A percentile compares a stretch with the other conserved stretches of the same genome.
Evolutionary conservation across 768 basidiomycete species (phyloP).

Genomic region (Dentipellis fragilis): DNA sequence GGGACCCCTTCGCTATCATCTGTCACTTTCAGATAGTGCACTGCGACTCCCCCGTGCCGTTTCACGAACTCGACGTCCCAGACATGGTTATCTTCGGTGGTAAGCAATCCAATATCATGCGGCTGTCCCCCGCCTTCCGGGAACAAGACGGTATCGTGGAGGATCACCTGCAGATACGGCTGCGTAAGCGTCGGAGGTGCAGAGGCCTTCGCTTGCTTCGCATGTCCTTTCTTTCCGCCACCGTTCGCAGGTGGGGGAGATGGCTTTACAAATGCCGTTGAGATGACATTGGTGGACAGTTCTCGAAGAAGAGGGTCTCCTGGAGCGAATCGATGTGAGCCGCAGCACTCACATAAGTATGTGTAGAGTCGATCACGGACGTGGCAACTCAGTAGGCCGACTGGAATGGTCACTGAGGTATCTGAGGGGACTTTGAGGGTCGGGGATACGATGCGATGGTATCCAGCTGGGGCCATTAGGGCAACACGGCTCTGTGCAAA

Average conservation of each 20-base stretch:
- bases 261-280: constrained; percentile 36
- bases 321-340: constrained; percentile 17
- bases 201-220: constrained; percentile 49
- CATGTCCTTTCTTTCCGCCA: constrained; percentile 32
- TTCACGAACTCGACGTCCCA: constrained; percentile 61
- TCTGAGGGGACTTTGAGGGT: constrained; percentile 46
- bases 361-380: constrained; percentile 26
- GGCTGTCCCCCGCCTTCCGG: constrained; percentile 82
- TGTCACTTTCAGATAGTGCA: constrained; percentile 54
- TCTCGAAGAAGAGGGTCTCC: constrained; percentile 61
- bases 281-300: constrained; percentile 48
- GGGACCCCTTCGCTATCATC: constrained; percentile 33
- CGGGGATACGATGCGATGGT: constrained; percentile 56
- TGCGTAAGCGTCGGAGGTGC: constrained; percentile 32
- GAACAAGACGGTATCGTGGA: constrained; percentile 73
- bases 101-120: constrained; percentile 56
- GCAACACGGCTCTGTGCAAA: too few relatives aligned
- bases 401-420: constrained; percentile 44
- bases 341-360: neutral
- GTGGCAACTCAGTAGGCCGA: constrained; percentile 73
- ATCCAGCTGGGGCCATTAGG: constrained; percentile 39
- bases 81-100: constrained; percentile 29
- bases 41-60: constrained; percentile 61
- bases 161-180: constrained; percentile 52
- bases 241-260: constrained; percentile 24